Evolutionary conservation across 2,329 filamentous ascomycete genomes (phyloP).

Genomic region (Phoma sp.): DNA sequence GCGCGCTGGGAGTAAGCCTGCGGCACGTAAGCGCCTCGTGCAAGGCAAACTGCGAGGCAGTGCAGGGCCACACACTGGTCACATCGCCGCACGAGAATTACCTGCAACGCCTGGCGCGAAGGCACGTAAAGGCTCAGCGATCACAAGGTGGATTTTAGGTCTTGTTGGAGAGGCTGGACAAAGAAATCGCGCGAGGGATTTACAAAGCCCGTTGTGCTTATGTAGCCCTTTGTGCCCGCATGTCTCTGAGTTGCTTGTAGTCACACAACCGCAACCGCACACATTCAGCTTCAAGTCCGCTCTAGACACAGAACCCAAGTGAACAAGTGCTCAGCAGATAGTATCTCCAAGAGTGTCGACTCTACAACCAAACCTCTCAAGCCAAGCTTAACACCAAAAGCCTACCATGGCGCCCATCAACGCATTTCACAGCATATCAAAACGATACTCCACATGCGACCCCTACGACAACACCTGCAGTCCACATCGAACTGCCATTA

Average conservation of each 20-base stretch:
- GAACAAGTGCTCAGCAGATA: background rate
- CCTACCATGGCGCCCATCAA: slow-evolving; percentile 9
- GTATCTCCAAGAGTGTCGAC: background rate
- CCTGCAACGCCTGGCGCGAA: background rate
- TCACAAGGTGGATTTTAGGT: slow-evolving; percentile 6
- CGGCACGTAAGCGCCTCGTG: background rate
- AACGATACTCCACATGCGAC: slow-evolving; percentile 1
- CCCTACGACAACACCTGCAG: background rate
- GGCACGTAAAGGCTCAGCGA: background rate
- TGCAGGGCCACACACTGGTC: background rate
- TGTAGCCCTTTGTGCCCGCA: slow-evolving; percentile 1
- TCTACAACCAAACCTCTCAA: no score
- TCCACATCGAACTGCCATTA: slow-evolving; percentile 8
- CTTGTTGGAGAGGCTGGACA: slow-evolving; percentile 4
- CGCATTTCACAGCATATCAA: background rate
- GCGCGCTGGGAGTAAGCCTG: background rate
- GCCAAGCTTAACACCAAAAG: background rate
- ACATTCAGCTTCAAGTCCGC: background rate
- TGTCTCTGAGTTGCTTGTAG: background rate
- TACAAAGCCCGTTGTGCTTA: background rate
- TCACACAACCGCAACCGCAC: background rate
- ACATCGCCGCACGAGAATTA: background rate
- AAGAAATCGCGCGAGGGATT: background rate
- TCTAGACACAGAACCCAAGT: background rate
- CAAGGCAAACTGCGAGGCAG: slow-evolving; percentile 2